Evolutionary conservation across 441 rosid species (phyloP), one percentile per base, ranked within the genome.

Genomic region (Pelargonium citronellum): DNA sequence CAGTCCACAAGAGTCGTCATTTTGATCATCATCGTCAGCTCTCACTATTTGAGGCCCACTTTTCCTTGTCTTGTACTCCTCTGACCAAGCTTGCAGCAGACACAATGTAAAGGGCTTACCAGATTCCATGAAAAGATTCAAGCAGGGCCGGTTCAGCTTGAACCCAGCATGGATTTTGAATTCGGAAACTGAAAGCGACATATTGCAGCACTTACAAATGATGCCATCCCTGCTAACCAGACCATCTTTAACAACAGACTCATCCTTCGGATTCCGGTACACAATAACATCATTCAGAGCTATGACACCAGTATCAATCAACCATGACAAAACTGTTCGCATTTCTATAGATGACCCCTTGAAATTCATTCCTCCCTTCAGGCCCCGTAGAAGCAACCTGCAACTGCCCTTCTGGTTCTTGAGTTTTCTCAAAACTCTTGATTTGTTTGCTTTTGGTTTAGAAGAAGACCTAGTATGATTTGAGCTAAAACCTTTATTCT

Each of bases 1-100:
- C 39, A 88, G 69, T 72, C 96, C 98, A 82, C 98, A 94, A 53
- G 95, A 89, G 83, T 94, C 98, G 73, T 94, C 98, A 79, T 94
- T 94, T 74, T 75, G 86, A 79, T 91, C 97, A 78, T 87, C 84
- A 11, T 89, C 90, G 71, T 78, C 86, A 69, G 70, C 72, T 80
- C 82, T 84, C 75, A 82, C 86, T 37, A 81, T 74, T 73, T 69
- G 77, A 55, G 24, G 79, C 77, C 79, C 78, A 69, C 67, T 83
- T 82, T 87, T 91, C 74, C 95, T 83, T 69, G 77, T 80, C 76
- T 84, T 91, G 75, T 88, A 91, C 75, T 94, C 98, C 69, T 84
- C 83, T 58, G 92, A 86, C 98, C 98, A 94, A 72, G 97, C 96
- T 81, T 90, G 89, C 71, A 94, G 86, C 82, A 84, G 87, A 79